Percentiles rank a stretch among this genome's conserved stretches.
These are phyloP conservation scores for Domatiomyces catenatus DNA, from an alignment of 2,329 filamentous ascomycete genomes.

Conservation along the genomic window DNA sequence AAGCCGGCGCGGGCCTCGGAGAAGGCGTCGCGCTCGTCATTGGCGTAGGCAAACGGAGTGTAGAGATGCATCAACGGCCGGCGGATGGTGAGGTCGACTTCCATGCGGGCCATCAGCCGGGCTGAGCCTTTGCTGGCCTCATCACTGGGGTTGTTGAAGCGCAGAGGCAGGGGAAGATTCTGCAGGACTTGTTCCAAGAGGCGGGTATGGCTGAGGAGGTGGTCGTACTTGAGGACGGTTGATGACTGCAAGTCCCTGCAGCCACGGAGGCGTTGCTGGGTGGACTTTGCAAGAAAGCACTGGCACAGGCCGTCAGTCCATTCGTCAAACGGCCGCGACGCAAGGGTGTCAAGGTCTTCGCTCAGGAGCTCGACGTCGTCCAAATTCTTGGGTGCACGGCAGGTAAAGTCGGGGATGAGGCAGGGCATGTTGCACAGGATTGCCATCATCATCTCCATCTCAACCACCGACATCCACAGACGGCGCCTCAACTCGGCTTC, in stretches of 20 bases:
- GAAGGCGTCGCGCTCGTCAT: constrained; percentile 8
- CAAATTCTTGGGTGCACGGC: constrained; percentile 11
- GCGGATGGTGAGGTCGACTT: constrained; percentile 19
- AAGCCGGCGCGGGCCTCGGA: constrained; percentile 15
- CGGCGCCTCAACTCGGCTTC: constrained; percentile 20
- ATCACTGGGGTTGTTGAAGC: constrained; percentile 11
- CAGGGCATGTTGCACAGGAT: constrained; percentile 15
- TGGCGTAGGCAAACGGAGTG: constrained; percentile 14
- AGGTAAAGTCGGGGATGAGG: constrained; percentile 10
- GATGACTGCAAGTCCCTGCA: constrained; percentile 10
- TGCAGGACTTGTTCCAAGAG: constrained; percentile 13
- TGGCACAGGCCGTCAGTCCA: constrained; percentile 17
- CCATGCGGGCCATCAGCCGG: constrained; percentile 16
- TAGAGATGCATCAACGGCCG: constrained; percentile 21
- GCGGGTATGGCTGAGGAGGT: constrained; percentile 11
- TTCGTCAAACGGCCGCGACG: constrained; percentile 8
- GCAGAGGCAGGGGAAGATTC: constrained; percentile 11
- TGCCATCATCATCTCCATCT: constrained; percentile 18
- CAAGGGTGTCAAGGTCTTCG: constrained; percentile 7
- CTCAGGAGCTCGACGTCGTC: constrained; percentile 12
- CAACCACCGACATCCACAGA: constrained; percentile 20
- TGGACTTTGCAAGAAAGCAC: constrained; percentile 13
- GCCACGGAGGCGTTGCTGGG: constrained; percentile 10
- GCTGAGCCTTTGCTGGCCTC: constrained; percentile 12
- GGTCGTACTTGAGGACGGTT: constrained; percentile 4